Conservation (phyloP, 2,329 filamentous ascomycete genomes). For the Aureobasidium vineae region DNA sequence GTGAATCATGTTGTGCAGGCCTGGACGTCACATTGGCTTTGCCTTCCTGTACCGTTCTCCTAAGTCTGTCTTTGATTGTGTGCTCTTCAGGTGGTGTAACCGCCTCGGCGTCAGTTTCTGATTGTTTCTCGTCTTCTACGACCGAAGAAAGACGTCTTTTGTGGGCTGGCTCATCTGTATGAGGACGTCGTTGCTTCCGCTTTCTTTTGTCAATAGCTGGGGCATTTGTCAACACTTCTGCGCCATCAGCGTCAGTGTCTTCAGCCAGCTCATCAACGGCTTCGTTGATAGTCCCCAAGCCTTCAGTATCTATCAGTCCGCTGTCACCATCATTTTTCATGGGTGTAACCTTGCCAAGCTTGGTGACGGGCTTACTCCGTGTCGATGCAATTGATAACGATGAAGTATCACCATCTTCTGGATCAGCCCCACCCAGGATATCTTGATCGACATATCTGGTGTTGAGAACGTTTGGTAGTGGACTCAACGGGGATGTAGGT, state of each 20-base stretch:
- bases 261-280: not conserved
- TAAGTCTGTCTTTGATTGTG: not conserved
- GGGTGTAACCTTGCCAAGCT: not conserved
- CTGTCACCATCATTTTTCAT: not conserved
- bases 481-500: not conserved
- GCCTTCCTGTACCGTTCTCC: not conserved
- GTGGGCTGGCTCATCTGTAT: not conserved
- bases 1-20: not conserved
- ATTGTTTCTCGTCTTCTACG: not conserved
- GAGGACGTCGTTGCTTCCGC: not conserved
- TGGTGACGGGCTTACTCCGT: not conserved
- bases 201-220: not conserved
- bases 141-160: not conserved
- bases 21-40: not conserved
- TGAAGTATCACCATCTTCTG: not conserved
- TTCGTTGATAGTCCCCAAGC: not conserved
- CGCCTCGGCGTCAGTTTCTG: not conserved
- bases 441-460: not conserved
- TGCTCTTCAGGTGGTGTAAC: not conserved
- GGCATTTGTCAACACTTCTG: not conserved
- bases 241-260: not conserved
- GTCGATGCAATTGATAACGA: not conserved
- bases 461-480: not conserved
- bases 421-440: not conserved
- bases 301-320: not conserved